Base-by-base conservation (phyloP, 2,329 filamentous ascomycete genomes). In the Xylariaceae sp. region DNA sequence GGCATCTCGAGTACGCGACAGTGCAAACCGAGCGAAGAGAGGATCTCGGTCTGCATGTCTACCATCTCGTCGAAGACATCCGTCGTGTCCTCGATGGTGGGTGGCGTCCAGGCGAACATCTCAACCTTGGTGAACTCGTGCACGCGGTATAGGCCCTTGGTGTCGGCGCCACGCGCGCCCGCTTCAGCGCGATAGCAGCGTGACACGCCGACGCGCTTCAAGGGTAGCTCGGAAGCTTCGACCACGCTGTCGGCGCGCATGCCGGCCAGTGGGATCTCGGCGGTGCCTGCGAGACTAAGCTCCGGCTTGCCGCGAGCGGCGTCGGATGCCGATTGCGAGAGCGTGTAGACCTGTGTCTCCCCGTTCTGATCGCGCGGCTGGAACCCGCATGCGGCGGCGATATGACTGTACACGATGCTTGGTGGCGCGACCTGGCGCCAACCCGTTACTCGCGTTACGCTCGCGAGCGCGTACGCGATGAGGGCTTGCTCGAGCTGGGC, bases 41-140 rank as follows among this genome's bases (percentile, higher is more conserved):
- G 79, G 53, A 99, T 93, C 70, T 95, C 89, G 2, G 85, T 89
- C 76, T 99, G 95, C 50, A 97, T 88, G 58, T 86, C 83, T 48
- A 97, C 78, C 80, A 99, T 92, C 74, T 97, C 92, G 47, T 90
- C 80, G 73, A 96, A 96, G 11, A 94, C 67, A 0, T 82, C 77
- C 6, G 82, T 77, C 0, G 86, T 78, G 36, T 74, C 70, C 28
- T 69, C 71, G 2, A 67, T 55, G 50, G 85, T 80, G 1, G 90
- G 86, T 26, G 82, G 67, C 4, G 91, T 89, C 95, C 95, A 99
- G 0, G 90, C 92, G 72, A 99, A 98, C 81, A 99, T 87, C 75
- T 99, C 95, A 0, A 99, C 94, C 74, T 99, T 99, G 24, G 92
- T 96, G 76, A 99, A 99, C 75, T 99, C 95, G 75, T 99, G 95